Evolutionary conservation across 2,329 filamentous ascomycete species (phyloP).

Genomic region (Dothidotthia symphoricarpi): DNA sequence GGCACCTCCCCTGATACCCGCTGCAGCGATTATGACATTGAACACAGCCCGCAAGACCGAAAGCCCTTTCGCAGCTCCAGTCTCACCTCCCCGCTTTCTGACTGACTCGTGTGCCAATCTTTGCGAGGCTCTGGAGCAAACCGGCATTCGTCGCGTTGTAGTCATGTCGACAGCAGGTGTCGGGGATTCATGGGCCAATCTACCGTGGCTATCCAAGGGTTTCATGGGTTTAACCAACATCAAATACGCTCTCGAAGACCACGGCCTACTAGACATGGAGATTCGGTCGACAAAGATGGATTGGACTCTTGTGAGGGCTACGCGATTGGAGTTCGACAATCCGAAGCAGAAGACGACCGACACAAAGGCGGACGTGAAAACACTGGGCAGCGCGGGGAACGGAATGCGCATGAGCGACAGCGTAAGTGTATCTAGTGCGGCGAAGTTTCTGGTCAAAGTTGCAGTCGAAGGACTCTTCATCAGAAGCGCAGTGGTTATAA

Average conservation of each 20-base stretch:
- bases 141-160: slow-evolving; percentile 12
- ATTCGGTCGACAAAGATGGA: no score
- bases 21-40: slow-evolving; percentile 9
- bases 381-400: slow-evolving; percentile 2
- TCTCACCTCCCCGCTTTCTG: slow-evolving; percentile 9
- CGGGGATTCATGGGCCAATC: slow-evolving; percentile 11
- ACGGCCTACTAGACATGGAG: slow-evolving; percentile 9
- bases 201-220: slow-evolving; percentile 8
- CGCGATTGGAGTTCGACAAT: slow-evolving; percentile 8
- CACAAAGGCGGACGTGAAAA: slow-evolving; percentile 3
- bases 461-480: no score
- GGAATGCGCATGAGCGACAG: slow-evolving; percentile 9
- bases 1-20: slow-evolving; percentile 2
- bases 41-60: slow-evolving; percentile 9
- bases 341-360: no score
- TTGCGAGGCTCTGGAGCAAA: slow-evolving; percentile 11
- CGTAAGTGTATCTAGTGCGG: no score
- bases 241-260: slow-evolving; percentile 14
- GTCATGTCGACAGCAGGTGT: slow-evolving; percentile 16
- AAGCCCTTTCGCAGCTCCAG: slow-evolving; percentile 6
- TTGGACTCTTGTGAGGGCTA: slow-evolving; percentile 13
- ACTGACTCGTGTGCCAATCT: slow-evolving; percentile 12
- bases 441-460: no score
- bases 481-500: no score
- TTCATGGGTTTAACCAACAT: slow-evolving; percentile 13